Evolutionary conservation across 2,329 filamentous ascomycete genomes (phyloP), one percentile per base, ranked within the genome.

Genomic region (Hypoxylon sp.): DNA sequence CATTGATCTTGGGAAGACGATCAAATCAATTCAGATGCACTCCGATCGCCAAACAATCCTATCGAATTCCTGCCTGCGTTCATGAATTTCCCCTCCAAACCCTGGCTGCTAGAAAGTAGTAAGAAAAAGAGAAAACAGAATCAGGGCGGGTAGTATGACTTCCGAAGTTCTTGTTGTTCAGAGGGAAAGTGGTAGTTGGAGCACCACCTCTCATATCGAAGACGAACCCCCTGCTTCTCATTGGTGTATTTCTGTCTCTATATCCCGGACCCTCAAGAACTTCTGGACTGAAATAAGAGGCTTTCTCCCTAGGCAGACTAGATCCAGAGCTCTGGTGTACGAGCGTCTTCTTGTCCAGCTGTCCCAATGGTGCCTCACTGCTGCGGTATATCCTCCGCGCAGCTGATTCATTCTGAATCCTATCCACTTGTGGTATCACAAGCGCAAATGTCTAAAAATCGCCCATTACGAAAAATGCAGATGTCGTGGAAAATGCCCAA

Each of bases 11-110:
- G 44, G 64, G 62, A 75, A 74, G 74, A 73, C 73, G 75, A 75
- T 73, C 74, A 77, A 73, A 72, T 77, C 70, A 76, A 75, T 75
- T 77, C 75, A 75, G 72, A 76, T 76, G 75, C 75, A 76, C 75
- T 76, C 75, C 75, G 73, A 73, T 76, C 75, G 74, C 75, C 75
- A 72, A 76, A 76, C 75, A 72, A 75, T 72, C 75, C 71, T 75
- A 75, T 76, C 72, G 71, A 76, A 76, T 71, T 72, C 74, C 73
- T 76, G 75, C 73, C 74, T 73, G 73, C 73, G 74, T 77, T 75
- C 75, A 75, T 75, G 73, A 75, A 71, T 71, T 73, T 68, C 73
- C 62, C 75, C 70, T 72, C 62, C 69, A 74, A 74, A 74, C 68
- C 72, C 69, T 72, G 67, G 67, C 71, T 75, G 71, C 71, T 66